Conservation (phyloP, 352 stramenopile genomes). For the Pythium guiyangense region DNA sequence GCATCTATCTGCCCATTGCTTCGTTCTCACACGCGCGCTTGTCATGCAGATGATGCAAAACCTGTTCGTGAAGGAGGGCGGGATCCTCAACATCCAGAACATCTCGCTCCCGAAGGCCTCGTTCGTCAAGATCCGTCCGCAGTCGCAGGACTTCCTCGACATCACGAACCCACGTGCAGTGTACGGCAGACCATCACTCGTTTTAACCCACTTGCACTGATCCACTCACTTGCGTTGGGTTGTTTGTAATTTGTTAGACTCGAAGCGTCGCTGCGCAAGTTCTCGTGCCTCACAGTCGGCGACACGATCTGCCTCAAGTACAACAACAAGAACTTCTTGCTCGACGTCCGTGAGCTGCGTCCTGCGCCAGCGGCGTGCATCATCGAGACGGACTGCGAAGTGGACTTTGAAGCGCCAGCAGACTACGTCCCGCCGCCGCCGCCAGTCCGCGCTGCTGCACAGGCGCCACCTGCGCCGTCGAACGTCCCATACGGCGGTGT, state of each 20-base stretch:
- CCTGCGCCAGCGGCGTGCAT: constrained; percentile 96
- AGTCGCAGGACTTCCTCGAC: constrained; percentile 98
- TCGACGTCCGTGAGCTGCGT: constrained; percentile 94
- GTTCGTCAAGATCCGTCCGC: constrained; percentile 98
- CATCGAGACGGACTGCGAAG: constrained; percentile 99
- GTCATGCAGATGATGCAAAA: constrained; percentile 98
- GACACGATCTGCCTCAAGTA: constrained; percentile 99
- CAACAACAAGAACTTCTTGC: constrained; percentile 98
- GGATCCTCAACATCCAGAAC: constrained; percentile 96
- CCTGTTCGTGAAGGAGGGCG: constrained; percentile 91
- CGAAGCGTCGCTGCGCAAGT: constrained; percentile 78
- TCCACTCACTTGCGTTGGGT: neutral
- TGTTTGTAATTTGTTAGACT: constrained; percentile 25
- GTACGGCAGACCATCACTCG: constrained; percentile 35
- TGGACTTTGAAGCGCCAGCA: constrained; percentile 97
- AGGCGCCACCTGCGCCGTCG: constrained; percentile 32
- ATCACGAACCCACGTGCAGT: constrained; percentile 98
- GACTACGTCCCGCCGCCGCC: constrained; percentile 66
- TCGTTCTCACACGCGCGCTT: neutral
- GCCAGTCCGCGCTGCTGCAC: constrained; percentile 15
- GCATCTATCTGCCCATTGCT: too few relatives aligned
- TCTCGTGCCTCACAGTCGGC: constrained; percentile 97
- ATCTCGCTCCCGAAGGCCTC: constrained; percentile 95
- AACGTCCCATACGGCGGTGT: constrained; percentile 64
- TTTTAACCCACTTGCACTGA: too few relatives aligned